These are phyloP conservation scores for Malania oleifera DNA, from an alignment of 164 flowering plant species.

Conservation along the genomic window DNA sequence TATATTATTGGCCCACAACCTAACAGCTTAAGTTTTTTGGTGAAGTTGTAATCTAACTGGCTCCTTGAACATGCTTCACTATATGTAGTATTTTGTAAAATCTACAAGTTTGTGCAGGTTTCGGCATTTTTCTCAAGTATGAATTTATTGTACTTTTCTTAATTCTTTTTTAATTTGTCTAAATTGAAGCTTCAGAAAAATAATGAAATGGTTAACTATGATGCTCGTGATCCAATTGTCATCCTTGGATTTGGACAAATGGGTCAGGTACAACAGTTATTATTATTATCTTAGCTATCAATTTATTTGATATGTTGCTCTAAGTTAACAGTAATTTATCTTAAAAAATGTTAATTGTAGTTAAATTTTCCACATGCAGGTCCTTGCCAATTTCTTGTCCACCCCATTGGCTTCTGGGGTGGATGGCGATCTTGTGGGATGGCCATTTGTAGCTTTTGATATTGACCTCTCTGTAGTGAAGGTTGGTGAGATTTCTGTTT, in stretches of 20 bases:
- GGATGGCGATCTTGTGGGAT: slow-evolving; percentile 55
- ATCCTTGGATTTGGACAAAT: slow-evolving; percentile 93
- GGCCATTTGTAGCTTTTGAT: slow-evolving; percentile 94
- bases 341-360: no score
- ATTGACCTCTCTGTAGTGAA: slow-evolving; percentile 78
- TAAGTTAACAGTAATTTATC: no score
- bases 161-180: not conserved
- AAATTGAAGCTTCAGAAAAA: slow-evolving; percentile 40
- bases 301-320: slow-evolving; percentile 2
- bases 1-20: no score
- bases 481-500: slow-evolving; percentile 38
- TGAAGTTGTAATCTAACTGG: no score
- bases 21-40: no score
- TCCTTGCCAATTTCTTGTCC: slow-evolving; percentile 91
- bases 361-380: slow-evolving; percentile 39
- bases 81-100: not conserved
- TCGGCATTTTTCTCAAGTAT: not conserved
- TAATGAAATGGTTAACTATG: slow-evolving; percentile 52
- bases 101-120: not conserved
- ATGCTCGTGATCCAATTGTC: slow-evolving; percentile 85
- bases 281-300: not conserved
- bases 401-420: slow-evolving; percentile 79
- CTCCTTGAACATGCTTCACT: no score
- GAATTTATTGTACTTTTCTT: not conserved
- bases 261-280: slow-evolving; percentile 72